phyloP scores from a whole-genome alignment of 2,329 filamentous ascomycete genomes.

The Albifimbria verrucaria region DNA sequence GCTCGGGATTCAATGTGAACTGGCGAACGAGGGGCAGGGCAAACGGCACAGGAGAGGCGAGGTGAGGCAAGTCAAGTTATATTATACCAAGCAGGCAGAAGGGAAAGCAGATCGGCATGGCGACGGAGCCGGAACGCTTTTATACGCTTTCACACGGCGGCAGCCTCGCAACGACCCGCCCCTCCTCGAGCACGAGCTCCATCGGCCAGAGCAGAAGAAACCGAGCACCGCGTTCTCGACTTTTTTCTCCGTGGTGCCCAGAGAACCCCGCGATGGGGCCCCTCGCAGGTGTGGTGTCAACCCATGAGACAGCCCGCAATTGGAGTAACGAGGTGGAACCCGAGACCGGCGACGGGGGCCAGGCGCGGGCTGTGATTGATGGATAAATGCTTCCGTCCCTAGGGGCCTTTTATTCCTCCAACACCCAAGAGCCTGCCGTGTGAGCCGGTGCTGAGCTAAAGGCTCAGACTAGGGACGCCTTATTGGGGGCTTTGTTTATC shows the following conservation, averaged over 20 bases:
- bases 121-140: neutral
- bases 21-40: neutral
- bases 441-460: no score
- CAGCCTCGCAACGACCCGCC: no score
- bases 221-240: neutral
- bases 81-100: no score
- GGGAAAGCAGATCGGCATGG: neutral
- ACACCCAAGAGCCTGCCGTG: neutral
- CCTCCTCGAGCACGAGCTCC: no score
- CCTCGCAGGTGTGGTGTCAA: no score
- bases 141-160: neutral
- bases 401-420: no score
- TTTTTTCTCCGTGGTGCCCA: neutral
- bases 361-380: neutral
- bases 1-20: no score
- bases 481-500: no score
- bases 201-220: neutral
- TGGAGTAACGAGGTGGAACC: neutral
- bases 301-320: no score
- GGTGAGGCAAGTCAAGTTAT: no score
- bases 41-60: no score
- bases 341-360: neutral
- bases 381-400: neutral
- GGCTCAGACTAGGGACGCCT: no score
- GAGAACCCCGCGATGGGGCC: neutral